phyloP scores from a whole-genome alignment of 139 green algal genomes.

The Chlamydomonas sp. region DNA sequence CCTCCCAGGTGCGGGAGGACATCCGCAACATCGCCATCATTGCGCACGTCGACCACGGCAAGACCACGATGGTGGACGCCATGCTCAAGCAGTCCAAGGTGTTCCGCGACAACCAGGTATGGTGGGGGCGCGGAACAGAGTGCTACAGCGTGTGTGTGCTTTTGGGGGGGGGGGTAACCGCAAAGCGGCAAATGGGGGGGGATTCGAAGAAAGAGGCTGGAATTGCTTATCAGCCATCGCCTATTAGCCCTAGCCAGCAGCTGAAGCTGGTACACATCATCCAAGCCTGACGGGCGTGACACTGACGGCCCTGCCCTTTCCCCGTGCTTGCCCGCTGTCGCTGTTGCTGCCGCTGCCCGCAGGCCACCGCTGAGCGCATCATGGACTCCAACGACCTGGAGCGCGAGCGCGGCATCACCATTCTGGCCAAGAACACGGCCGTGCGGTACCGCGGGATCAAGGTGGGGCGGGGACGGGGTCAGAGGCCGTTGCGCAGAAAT shows the following conservation, averaged over 20 bases:
- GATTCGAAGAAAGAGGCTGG: no score
- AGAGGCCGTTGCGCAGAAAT: no score
- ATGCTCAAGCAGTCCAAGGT: slow-evolving; percentile 86
- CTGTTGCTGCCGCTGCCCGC: slow-evolving; percentile 16
- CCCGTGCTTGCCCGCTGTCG: no score
- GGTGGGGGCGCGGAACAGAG: background rate
- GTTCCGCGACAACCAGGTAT: slow-evolving; percentile 74
- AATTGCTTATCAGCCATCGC: no score
- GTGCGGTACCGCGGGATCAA: slow-evolving; percentile 80
- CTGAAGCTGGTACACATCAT: no score
- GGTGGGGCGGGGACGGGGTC: background rate
- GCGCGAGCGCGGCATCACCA: slow-evolving; percentile 98
- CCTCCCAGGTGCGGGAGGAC: slow-evolving; percentile 23
- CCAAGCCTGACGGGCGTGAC: no score
- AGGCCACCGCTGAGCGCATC: slow-evolving; percentile 87
- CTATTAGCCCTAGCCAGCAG: no score
- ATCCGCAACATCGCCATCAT: slow-evolving; percentile 89
- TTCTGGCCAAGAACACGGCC: slow-evolving; percentile 99
- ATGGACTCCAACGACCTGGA: slow-evolving; percentile 99
- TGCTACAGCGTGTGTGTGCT: no score
- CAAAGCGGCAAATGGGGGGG: no score
- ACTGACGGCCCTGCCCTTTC: no score
- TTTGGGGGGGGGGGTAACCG: no score
- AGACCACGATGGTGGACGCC: slow-evolving; percentile 88
- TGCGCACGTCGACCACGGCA: slow-evolving; percentile 94